Percentiles rank a stretch among this genome's conserved stretches.
Conservation (phyloP, 139 green algal species). For the Coelastrella sp. region DNA sequence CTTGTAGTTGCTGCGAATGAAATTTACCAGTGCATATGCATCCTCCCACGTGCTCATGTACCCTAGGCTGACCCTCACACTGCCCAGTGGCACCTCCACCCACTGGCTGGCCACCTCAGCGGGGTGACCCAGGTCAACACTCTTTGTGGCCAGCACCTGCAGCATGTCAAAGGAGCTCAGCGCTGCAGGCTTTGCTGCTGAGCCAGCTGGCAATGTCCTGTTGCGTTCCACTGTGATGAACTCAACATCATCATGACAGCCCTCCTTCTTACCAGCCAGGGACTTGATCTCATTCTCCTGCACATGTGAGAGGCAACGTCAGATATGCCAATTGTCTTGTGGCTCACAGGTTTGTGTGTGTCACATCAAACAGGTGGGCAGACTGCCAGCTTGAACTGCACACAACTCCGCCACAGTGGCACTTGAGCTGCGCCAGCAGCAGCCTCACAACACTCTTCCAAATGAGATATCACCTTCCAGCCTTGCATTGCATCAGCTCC, state of each 20-base stretch:
- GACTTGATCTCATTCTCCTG: slow-evolving; percentile 67
- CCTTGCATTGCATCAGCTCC: not conserved
- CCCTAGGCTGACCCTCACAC: slow-evolving; percentile 69
- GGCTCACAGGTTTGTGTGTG: too few relatives aligned
- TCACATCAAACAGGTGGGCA: too few relatives aligned
- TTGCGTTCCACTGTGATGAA: slow-evolving; percentile 70
- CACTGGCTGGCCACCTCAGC: slow-evolving; percentile 47
- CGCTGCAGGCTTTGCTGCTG: not conserved
- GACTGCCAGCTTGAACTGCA: too few relatives aligned
- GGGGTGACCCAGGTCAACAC: slow-evolving; percentile 49
- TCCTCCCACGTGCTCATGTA: slow-evolving; percentile 78
- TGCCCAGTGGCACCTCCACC: slow-evolving; percentile 70
- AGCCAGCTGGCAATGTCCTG: slow-evolving; percentile 19
- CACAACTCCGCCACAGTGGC: too few relatives aligned
- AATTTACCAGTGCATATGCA: slow-evolving; percentile 64
- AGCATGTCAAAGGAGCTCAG: slow-evolving; percentile 39
- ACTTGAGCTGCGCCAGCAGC: too few relatives aligned
- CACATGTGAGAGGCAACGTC: not conserved
- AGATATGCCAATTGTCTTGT: too few relatives aligned
- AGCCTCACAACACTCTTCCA: not conserved
- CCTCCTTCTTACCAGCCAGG: slow-evolving; percentile 77
- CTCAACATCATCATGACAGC: slow-evolving; percentile 80
- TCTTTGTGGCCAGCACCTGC: slow-evolving; percentile 43
- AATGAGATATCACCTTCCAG: not conserved
- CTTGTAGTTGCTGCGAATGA: slow-evolving; percentile 67